A percentile compares a stretch with the other conserved stretches of the same genome.
Evolutionary conservation across 257 asterid genomes (phyloP).

Genomic region (Solanum pennellii): DNA sequence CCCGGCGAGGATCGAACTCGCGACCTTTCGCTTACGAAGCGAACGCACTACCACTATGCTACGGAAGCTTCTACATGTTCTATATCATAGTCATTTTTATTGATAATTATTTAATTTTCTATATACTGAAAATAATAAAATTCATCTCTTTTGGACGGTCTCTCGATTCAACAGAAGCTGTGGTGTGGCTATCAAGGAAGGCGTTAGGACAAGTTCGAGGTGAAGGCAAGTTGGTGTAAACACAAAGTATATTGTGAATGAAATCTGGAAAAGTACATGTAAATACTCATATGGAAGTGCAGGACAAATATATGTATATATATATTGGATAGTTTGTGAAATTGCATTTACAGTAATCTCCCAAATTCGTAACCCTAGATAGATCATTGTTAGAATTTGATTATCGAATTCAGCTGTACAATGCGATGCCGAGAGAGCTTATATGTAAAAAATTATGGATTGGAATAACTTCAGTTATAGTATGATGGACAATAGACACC

Average conservation of each 20-base stretch:
- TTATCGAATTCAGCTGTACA: not conserved
- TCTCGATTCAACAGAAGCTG: not conserved
- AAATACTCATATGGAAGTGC: not conserved
- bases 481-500: not conserved
- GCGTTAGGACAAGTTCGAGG: not conserved
- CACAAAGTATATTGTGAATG: not conserved
- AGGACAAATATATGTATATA: not conserved
- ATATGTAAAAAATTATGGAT: not conserved
- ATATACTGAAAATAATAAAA: too few species aligned
- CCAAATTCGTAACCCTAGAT: not conserved
- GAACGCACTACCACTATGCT: conserved; percentile 99
- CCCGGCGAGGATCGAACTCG: conserved; percentile 99
- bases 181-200: too few species aligned
- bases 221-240: not conserved
- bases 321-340: not conserved
- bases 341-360: not conserved
- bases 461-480: not conserved
- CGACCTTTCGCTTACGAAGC: conserved; percentile 99
- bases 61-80: conserved; percentile 16
- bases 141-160: not conserved
- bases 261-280: not conserved
- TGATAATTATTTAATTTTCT: too few species aligned
- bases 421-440: not conserved
- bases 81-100: too few species aligned
- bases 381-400: not conserved